These are phyloP conservation scores for Entomortierella chlamydospora DNA, from an alignment of 192 early-diverging fungal species.

Conservation along the genomic window DNA sequence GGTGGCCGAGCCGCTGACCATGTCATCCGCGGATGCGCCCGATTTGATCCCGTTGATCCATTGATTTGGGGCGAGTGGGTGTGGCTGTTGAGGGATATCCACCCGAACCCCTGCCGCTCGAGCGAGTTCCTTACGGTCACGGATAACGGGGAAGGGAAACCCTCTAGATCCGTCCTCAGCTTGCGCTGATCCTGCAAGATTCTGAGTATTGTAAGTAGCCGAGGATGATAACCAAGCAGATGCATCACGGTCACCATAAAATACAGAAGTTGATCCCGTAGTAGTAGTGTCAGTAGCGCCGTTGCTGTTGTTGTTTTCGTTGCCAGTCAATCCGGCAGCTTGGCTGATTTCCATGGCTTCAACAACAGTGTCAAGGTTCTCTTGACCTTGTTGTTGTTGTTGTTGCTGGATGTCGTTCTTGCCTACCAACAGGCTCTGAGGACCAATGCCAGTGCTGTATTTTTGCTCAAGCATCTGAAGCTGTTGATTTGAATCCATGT, in stretches of 20 bases:
- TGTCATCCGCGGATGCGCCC: slow-evolving; percentile 9
- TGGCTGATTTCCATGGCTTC: slow-evolving; percentile 31
- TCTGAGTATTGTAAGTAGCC: slow-evolving; percentile 1
- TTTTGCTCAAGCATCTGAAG: slow-evolving; percentile 33
- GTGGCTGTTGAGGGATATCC: slow-evolving; percentile 37
- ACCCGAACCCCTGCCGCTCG: slow-evolving; percentile 37
- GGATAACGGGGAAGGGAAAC: slow-evolving; percentile 30
- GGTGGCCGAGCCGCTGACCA: slow-evolving; percentile 42
- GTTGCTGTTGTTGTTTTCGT: neutral
- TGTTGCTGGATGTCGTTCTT: slow-evolving; percentile 1
- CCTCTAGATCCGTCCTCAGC: slow-evolving; percentile 9
- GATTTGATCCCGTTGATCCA: slow-evolving; percentile 28
- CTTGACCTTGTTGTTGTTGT: slow-evolving; percentile 11
- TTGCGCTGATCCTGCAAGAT: neutral
- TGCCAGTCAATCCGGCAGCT: neutral
- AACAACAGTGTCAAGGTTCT: slow-evolving; percentile 19
- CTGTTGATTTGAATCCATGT: slow-evolving; percentile 35
- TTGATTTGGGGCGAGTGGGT: slow-evolving; percentile 6
- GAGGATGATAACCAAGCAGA: slow-evolving; percentile 23
- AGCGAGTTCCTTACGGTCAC: slow-evolving; percentile 42
- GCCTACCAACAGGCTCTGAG: neutral
- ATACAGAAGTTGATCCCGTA: neutral
- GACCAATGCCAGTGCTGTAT: slow-evolving; percentile 6
- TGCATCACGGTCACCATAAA: slow-evolving; percentile 31
- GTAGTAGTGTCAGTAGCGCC: too few relatives aligned